Conservation (phyloP, 176 grass and related monocot genomes). For the Oryza australiensis region DNA sequence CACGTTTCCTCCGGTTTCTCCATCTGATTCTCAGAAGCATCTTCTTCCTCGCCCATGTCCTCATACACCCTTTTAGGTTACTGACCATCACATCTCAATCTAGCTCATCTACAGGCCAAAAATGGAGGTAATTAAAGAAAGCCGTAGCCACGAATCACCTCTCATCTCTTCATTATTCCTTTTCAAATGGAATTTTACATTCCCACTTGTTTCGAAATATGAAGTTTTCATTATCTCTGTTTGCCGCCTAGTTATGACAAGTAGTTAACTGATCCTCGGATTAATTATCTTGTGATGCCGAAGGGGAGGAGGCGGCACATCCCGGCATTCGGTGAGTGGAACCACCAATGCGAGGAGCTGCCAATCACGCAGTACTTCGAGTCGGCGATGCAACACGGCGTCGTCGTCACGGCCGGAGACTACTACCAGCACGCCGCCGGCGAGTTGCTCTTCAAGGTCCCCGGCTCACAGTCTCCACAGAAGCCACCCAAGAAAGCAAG, state of each 20-base stretch:
- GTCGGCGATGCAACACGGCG: slow-evolving; percentile 43
- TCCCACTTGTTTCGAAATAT: too few species aligned
- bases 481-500: slow-evolving; percentile 35
- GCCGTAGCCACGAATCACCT: background rate
- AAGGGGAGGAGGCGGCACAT: slow-evolving; percentile 40
- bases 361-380: slow-evolving; percentile 44
- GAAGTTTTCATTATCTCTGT: too few species aligned
- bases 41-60: background rate
- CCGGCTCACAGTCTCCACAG: slow-evolving; percentile 15
- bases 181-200: background rate
- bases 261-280: background rate
- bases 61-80: background rate
- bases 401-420: slow-evolving; percentile 7
- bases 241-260: background rate
- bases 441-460: slow-evolving; percentile 20
- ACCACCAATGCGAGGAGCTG: slow-evolving; percentile 50
- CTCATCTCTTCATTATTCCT: background rate
- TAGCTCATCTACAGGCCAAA: background rate
- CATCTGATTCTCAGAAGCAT: background rate
- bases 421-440: slow-evolving; percentile 1
- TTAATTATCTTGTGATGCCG: background rate
- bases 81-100: background rate
- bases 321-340: slow-evolving; percentile 58
- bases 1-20: background rate
- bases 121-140: slow-evolving; percentile 36